Percentiles rank a stretch among this genome's conserved stretches.
Conservation (phyloP, 164 flowering plant species). For the Berberis thunbergii region DNA sequence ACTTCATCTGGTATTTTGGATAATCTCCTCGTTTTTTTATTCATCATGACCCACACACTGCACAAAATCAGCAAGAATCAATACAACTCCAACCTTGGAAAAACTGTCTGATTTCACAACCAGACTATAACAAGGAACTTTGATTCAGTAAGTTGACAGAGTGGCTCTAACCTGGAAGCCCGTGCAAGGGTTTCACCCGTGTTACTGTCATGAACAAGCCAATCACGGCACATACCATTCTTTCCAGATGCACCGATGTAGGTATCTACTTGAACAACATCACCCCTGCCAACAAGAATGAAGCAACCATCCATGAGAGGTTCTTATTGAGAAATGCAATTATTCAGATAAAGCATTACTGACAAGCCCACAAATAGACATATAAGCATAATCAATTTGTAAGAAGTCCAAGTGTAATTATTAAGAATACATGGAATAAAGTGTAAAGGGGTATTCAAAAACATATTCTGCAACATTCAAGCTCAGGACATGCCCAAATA, state of each 20-base stretch:
- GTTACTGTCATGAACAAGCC: conserved; percentile 63
- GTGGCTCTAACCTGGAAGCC: conserved; percentile 67
- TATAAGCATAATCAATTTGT: no score
- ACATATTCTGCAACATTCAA: no score
- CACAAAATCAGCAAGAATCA: conserved; percentile 6
- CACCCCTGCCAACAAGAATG: conserved; percentile 60
- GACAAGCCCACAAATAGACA: no score
- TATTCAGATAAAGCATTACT: no score
- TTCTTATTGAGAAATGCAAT: no score
- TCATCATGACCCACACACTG: conserved; percentile 92
- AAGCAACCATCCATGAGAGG: no score
- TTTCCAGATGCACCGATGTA: conserved; percentile 85
- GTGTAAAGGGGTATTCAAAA: no score
- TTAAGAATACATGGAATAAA: no score
- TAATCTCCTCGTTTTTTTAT: conserved; percentile 61
- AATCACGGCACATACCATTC: conserved; percentile 95
- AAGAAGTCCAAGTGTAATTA: no score
- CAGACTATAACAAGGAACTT: background rate
- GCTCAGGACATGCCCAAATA: no score
- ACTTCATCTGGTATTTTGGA: conserved; percentile 83
- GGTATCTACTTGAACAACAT: conserved; percentile 86
- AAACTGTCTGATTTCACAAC: background rate
- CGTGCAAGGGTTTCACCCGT: conserved; percentile 81
- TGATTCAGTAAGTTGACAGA: background rate
- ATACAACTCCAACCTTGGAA: background rate